phyloP scores from a whole-genome alignment of 108 stramenopile species.

The Nitzschia palea region DNA sequence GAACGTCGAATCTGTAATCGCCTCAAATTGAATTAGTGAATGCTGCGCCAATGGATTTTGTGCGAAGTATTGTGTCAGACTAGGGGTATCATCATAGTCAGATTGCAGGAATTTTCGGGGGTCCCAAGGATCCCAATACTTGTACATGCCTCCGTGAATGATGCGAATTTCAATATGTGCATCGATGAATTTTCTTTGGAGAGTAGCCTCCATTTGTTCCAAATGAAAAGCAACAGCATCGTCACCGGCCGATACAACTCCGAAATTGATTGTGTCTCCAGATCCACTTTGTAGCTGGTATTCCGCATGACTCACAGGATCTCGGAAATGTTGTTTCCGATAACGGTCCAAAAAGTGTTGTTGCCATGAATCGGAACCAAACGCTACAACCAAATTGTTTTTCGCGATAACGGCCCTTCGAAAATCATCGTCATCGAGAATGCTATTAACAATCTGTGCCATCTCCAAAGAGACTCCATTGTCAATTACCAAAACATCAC shows the following conservation, averaged over 20 bases:
- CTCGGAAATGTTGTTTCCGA: conserved; percentile 6
- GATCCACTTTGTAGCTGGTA: neutral
- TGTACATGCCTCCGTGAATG: conserved; percentile 23
- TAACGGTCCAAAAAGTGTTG: conserved; percentile 28
- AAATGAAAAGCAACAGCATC: neutral
- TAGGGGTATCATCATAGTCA: conserved; percentile 60
- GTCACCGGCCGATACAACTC: conserved; percentile 19
- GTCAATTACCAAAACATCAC: conserved; percentile 15
- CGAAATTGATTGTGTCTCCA: conserved; percentile 22
- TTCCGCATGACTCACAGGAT: conserved; percentile 34
- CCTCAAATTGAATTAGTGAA: conserved; percentile 45
- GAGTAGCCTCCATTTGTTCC: conserved; percentile 3
- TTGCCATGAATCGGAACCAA: neutral
- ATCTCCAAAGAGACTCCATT: conserved; percentile 7
- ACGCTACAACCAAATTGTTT: conserved; percentile 5
- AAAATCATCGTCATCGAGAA: conserved; percentile 8
- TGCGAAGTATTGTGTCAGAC: conserved; percentile 55
- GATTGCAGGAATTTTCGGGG: conserved; percentile 26
- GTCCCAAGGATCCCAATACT: conserved; percentile 12
- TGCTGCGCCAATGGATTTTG: conserved; percentile 66
- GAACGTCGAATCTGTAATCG: neutral
- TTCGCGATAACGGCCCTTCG: neutral
- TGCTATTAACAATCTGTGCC: conserved; percentile 27
- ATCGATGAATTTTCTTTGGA: neutral
- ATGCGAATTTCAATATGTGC: neutral